A percentile compares a stretch with the other conserved stretches of the same genome.
Evolutionary conservation across 192 early-diverging fungal genomes (phyloP).

Genomic region (Geranomyces variabilis): DNA sequence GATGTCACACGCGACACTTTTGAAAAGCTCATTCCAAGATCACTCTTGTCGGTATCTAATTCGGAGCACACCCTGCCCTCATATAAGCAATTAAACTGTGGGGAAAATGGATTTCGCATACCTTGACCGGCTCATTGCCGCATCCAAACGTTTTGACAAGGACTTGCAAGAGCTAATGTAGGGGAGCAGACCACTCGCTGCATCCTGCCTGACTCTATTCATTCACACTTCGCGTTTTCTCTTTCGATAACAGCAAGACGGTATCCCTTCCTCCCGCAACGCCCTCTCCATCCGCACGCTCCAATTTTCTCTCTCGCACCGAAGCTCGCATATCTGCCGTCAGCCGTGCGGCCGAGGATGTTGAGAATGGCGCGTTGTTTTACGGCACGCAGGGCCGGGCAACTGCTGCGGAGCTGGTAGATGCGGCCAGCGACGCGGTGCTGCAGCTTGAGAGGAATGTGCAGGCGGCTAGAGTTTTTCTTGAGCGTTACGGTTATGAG

Average conservation of each 20-base stretch:
- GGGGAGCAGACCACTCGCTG: too few relatives aligned
- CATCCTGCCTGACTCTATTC: too few relatives aligned
- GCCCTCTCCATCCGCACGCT: neutral
- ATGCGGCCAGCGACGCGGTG: slow-evolving; percentile 25
- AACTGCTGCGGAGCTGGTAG: slow-evolving; percentile 25
- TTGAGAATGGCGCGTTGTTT: slow-evolving; percentile 11
- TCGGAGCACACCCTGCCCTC: too few relatives aligned
- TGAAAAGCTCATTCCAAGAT: too few relatives aligned
- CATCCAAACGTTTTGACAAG: neutral
- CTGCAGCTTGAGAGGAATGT: slow-evolving; percentile 9
- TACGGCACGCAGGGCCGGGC: neutral
- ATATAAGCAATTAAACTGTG: too few relatives aligned
- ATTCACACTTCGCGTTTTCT: neutral
- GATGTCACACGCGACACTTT: too few relatives aligned
- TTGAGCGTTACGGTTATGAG: slow-evolving; percentile 25
- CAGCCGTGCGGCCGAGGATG: neutral
- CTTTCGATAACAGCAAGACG: neutral
- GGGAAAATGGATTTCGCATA: slow-evolving; percentile 13
- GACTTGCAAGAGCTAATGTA: slow-evolving; percentile 14
- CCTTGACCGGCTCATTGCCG: neutral
- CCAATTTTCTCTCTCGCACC: neutral
- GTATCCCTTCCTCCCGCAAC: slow-evolving; percentile 7
- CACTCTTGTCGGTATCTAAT: too few relatives aligned
- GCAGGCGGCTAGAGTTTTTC: neutral
- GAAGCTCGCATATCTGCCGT: neutral